A percentile compares a stretch with the other conserved stretches of the same genome.
These are phyloP conservation scores for Penicillium psychrosexuale DNA, from an alignment of 2,329 filamentous ascomycete species.

Conservation along the genomic window DNA sequence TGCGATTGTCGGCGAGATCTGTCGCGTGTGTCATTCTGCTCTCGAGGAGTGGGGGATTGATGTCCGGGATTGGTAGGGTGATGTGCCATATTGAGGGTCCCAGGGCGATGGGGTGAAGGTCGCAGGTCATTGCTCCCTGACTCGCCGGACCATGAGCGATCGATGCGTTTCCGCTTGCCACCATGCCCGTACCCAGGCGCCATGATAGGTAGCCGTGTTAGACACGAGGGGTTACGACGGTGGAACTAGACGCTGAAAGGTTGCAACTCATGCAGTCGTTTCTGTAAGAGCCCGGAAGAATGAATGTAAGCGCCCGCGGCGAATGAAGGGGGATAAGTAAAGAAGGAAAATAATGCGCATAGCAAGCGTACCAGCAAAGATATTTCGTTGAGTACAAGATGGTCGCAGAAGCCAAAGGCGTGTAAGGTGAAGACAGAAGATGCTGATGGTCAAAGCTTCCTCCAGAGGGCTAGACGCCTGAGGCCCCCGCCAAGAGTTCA, in stretches of 20 bases:
- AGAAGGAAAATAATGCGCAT: background rate
- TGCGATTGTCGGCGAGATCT: slow-evolving; percentile 37
- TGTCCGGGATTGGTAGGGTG: slow-evolving; percentile 40
- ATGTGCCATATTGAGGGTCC: slow-evolving; percentile 52
- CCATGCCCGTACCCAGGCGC: slow-evolving; percentile 46
- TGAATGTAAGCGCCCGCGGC: slow-evolving; percentile 15
- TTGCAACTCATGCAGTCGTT: slow-evolving; percentile 34
- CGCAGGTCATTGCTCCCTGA: slow-evolving; percentile 38
- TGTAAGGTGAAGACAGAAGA: slow-evolving; percentile 16
- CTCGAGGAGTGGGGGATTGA: slow-evolving; percentile 34
- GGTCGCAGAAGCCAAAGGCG: slow-evolving; percentile 3
- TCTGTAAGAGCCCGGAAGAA: slow-evolving; percentile 8
- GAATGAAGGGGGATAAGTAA: background rate
- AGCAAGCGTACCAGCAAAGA: slow-evolving; percentile 15
- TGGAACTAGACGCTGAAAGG: slow-evolving; percentile 26
- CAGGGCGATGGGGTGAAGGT: slow-evolving; percentile 48
- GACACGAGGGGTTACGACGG: slow-evolving; percentile 27
- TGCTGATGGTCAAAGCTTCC: slow-evolving; percentile 18
- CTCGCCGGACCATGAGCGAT: slow-evolving; percentile 46
- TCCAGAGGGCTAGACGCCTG: background rate
- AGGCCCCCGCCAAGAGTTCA: background rate
- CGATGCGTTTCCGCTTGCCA: slow-evolving; percentile 56
- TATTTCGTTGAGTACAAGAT: slow-evolving; percentile 6
- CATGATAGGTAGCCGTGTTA: slow-evolving; percentile 42
- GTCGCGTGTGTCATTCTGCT: slow-evolving; percentile 39